Base-by-base conservation (phyloP, 2,329 filamentous ascomycete species). In the Cladosporium sp. region DNA sequence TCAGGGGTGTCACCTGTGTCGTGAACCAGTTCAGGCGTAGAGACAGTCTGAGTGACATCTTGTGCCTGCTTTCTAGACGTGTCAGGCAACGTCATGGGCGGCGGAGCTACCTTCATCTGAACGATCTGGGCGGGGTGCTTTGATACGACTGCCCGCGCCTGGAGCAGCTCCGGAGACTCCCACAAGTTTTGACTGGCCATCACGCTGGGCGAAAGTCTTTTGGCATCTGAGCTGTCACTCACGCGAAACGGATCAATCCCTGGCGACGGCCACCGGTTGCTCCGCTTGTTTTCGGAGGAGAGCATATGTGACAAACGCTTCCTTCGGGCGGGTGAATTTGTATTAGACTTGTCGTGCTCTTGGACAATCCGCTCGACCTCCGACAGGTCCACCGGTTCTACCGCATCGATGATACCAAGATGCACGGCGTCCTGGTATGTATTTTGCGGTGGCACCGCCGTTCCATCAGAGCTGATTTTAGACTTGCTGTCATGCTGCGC, bases 401-500 rank as follows among this genome's bases (percentile, higher is more conserved):
- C 71, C 31, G 72, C 66, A 54, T 81, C 79, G 54, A 81, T 67
- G 56, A 83, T 67, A 3, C 79, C 80, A 59, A 84, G 84, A 59
- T 82, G 44, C 63, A 34, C 54, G 46, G n/a, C 57, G 31, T 49
- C 44, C 43, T 28, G 46, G 32, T 37, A 38, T 13, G 8, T 14
- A 8, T 38, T 38, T 5, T n/a, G 8, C 11, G n/a, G 10, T 10
- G 18, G 10, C 16, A 37, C 22, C 14, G 13, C 5, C 16, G 53
- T 60, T 69, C 63, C 65, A 32, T 71, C 67, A 9, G 67, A 63
- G 4, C 70, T 68, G 22, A 7, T 7, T 28, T 28, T 28, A 28
- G 22, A 5, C 22, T 28, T 28, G 22, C 22, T 28, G 22, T 28
- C 22, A 28, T 28, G 22, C 11, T 74, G 72, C 7, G 72, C 70